Conservation (phyloP, 805 yeast species). For the Starmera pachycereana region DNA sequence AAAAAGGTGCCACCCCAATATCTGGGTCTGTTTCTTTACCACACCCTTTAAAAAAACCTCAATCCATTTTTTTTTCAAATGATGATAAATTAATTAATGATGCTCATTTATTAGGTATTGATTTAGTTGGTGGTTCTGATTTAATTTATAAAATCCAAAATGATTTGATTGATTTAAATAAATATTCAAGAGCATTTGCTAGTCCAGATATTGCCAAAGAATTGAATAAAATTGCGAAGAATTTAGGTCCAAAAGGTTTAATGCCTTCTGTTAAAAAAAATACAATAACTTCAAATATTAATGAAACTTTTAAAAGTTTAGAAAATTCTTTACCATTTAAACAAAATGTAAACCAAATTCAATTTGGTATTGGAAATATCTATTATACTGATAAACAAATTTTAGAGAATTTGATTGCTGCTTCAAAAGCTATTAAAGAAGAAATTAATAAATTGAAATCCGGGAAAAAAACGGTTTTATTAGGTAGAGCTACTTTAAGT, state of each 20-base stretch:
- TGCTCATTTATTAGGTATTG: conserved; percentile 50
- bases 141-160: conserved; percentile 50
- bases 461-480: too few species aligned
- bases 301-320: conserved; percentile 38
- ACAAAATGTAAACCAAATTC: conserved; percentile 52
- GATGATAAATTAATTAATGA: conserved; percentile 39
- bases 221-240: conserved; percentile 61
- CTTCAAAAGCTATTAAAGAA: conserved; percentile 49
- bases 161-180: conserved; percentile 36
- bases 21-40: conserved; percentile 67
- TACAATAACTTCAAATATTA: conserved; percentile 66
- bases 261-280: conserved; percentile 85
- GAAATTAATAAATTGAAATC: conserved; percentile 26
- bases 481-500: conserved; percentile 55
- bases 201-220: conserved; percentile 70
- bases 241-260: conserved; percentile 79
- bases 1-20: conserved; percentile 68
- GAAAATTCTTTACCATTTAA: conserved; percentile 70
- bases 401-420: conserved; percentile 57
- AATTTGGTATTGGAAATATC: conserved; percentile 68
- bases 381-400: conserved; percentile 71
- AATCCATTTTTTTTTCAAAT: conserved; percentile 59
- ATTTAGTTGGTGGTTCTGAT: conserved; percentile 62
- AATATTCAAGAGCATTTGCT: conserved; percentile 72
- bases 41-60: conserved; percentile 54